Evolutionary conservation across 164 flowering plant species (phyloP).

Genomic region (Stephania yunnanensis): DNA sequence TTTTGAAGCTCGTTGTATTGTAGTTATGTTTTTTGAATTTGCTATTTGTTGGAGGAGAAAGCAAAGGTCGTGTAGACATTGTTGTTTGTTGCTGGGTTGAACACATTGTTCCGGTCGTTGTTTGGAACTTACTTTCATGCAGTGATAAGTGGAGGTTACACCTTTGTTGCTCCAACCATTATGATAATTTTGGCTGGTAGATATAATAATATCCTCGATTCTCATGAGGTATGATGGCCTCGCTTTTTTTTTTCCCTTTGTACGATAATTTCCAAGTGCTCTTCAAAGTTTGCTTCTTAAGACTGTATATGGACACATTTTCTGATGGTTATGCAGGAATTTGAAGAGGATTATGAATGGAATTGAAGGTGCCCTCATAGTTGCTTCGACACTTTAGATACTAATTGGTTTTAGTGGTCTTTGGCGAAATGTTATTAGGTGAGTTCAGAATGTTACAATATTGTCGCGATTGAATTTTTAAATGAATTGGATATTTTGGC

Average conservation of each 20-base stretch:
- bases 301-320: neutral
- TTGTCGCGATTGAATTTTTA: no score
- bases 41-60: slow-evolving; percentile 67
- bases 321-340: slow-evolving; percentile 46
- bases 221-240: no score
- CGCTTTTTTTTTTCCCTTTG: no score
- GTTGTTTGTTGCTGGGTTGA: slow-evolving; percentile 91
- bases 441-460: no score
- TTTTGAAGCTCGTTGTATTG: no score
- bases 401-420: slow-evolving; percentile 97
- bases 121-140: slow-evolving; percentile 91
- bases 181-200: no score
- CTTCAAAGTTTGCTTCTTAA: no score
- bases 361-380: slow-evolving; percentile 80
- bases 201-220: no score
- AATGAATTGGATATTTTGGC: no score
- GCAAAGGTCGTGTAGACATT: slow-evolving; percentile 86
- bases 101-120: slow-evolving; percentile 66
- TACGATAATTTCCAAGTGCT: no score
- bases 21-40: no score
- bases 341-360: slow-evolving; percentile 79
- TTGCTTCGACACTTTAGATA: slow-evolving; percentile 91
- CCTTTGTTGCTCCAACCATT: no score
- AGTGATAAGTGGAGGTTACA: slow-evolving; percentile 85
- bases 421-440: slow-evolving; percentile 96